Base-by-base conservation (phyloP, 1,284 basidiomycete genomes). In the Microbotryum lychnidis-dioicae region DNA sequence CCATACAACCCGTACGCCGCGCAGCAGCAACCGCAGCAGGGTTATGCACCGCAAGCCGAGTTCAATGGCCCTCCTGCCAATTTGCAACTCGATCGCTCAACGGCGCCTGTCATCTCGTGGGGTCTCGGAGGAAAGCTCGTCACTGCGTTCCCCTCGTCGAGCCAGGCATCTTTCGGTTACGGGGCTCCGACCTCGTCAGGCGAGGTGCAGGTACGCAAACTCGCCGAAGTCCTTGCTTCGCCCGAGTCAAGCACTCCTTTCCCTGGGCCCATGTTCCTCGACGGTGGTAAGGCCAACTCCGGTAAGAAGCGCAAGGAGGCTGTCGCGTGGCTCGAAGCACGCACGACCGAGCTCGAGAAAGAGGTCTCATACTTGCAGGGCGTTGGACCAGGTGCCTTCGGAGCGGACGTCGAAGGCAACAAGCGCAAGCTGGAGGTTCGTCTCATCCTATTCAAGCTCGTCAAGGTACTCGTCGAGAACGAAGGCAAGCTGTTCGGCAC, bases 81-180 rank as follows among this genome's bases (percentile, higher is more conserved):
- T 84, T 85, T 33, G 80, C 63, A 61, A 2, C 56, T 67, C 52
- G 65, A 69, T 33, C 84, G 7, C 80, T 82, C 56, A 82, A 72
- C 84, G 50, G 83, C 86, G 2, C 92, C 91, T 0, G 79, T 94
- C 21, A 79, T 92, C 58, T 86, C 83, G 63, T 94, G 96, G 70
- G 92, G 92, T 1, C 91, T 92, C 72, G 89, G 89, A 31, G 92
- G 91, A 16, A 86, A 86, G 70, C 71, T 94, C 55, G 80, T 93
- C 14, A 86, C 87, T 8, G 91, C 87, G 73, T 93, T 93, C 79
- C 90, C 92, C 61, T 29, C 54, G 12, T 4, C 27, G 10, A 50
- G 54, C 2, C 50, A 44, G 10, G 79, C 83, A 16, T 79, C 82
- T 3, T 81, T 81, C 25, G 75, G 87, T 70, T 84, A 80, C 71